Conservation (phyloP, 2,329 filamentous ascomycete genomes). For the Alternaria sp. region DNA sequence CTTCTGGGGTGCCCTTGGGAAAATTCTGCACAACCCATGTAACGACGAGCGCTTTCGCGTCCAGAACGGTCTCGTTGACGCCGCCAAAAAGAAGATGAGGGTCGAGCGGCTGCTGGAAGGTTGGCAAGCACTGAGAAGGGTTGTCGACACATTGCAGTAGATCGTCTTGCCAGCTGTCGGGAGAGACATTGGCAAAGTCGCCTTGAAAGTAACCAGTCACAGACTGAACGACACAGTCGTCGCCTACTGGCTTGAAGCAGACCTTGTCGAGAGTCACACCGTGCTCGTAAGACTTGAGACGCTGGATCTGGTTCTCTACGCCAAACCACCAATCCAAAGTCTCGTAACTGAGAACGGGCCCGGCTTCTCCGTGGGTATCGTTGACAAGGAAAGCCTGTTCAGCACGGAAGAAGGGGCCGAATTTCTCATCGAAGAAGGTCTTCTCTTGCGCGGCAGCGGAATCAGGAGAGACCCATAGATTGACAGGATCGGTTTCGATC, state of each 20-base stretch:
- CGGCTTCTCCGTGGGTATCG: constrained; percentile 71
- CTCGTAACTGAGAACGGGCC: constrained; percentile 85
- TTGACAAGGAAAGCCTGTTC: constrained; percentile 96
- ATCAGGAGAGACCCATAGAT: constrained; percentile 94
- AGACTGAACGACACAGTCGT: constrained; percentile 91
- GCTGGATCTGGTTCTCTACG: constrained; percentile 77
- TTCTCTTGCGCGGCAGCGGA: constrained; percentile 93
- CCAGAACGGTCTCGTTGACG: constrained; percentile 69
- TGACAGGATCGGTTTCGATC: constrained; percentile 88
- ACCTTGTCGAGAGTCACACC: constrained; percentile 79
- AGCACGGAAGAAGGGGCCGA: constrained; percentile 93
- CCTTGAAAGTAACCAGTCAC: constrained; percentile 87
- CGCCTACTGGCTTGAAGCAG: constrained; percentile 90
- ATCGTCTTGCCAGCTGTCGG: constrained; percentile 72
- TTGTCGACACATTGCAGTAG: constrained; percentile 76
- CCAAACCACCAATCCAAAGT: constrained; percentile 93
- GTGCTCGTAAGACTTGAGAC: constrained; percentile 72
- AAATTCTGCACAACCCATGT: constrained; percentile 96
- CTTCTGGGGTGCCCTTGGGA: constrained; percentile 72
- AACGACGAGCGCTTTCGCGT: constrained; percentile 80
- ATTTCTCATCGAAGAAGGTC: constrained; percentile 88
- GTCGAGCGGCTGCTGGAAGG: constrained; percentile 86
- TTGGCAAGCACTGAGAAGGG: constrained; percentile 81
- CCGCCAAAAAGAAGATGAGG: constrained; percentile 87
- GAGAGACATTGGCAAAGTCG: constrained; percentile 66